Base-by-base conservation (phyloP, 225 moss, liverwort and hornwort species). In the Antitrichia curtipendula region DNA sequence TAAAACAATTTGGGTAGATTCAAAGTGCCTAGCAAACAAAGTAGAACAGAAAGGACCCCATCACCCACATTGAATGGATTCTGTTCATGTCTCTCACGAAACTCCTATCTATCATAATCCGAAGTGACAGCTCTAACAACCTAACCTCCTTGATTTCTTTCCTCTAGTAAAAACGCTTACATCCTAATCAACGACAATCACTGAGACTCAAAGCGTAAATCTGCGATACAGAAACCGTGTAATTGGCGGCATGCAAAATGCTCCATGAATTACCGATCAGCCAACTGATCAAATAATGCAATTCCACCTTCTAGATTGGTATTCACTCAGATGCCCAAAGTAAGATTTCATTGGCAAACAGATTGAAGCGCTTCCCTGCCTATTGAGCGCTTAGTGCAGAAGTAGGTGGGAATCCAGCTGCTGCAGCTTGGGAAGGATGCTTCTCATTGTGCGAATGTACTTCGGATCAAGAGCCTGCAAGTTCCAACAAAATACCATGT, bases 321-420 rank as follows among this genome's bases (percentile, higher is more conserved):
- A 25, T 65, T 43, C 58, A 57, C 79, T 65, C 45, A 68, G 80
- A 73, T 78, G 65, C n/a, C 47, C 80, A 81, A 65, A 45, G 75
- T 24, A 13, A 69, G 75, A 59, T 69, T 84, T 88, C 84, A 80
- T 72, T 49, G 50, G 65, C 78, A 90, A 74, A 32, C 56, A 45
- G 65, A n/a, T n/a, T n/a, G n/a, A 81, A 50, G 80, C 50, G 54
- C 49, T 74, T 75, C 45, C 70, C n/a, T 78, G 49, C 54, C 29
- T 85, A 40, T 80, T 47, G 16, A 63, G 45, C 38, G 23, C 72
- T 79, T 88, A 94, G 54, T 90, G 91, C 87, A 94, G 54, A 59
- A 94, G 88, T 43, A 90, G 40, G 62, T 95, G 94, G 54, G 95
- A 95, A 89, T 99, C 97, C 89, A 99, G 91, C 92, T 99, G 99